These are phyloP conservation scores for Amanita exitialis DNA, from an alignment of 768 basidiomycete genomes.

Conservation along the genomic window DNA sequence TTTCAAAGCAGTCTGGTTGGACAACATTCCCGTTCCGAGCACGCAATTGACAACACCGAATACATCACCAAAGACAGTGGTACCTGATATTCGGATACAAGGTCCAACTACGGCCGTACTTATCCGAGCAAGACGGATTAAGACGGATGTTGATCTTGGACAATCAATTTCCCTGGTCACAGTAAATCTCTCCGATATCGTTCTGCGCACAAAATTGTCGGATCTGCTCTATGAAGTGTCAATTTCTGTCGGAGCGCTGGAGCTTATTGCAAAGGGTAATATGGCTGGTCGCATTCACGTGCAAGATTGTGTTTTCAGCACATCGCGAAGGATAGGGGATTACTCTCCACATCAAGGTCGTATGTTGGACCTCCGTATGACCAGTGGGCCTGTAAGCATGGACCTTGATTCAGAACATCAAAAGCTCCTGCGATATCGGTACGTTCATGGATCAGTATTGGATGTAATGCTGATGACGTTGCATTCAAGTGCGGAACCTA, in stretches of 20 bases:
- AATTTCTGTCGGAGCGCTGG: slow-evolving; percentile 51
- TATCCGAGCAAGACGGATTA: slow-evolving; percentile 62
- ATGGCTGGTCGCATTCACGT: slow-evolving; percentile 60
- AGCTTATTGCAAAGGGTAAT: slow-evolving; percentile 63
- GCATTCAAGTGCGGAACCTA: slow-evolving; percentile 57
- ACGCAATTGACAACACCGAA: slow-evolving; percentile 20
- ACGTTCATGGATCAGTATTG: slow-evolving; percentile 13
- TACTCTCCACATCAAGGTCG: slow-evolving; percentile 25
- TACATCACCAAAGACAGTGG: slow-evolving; percentile 11
- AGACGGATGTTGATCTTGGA: slow-evolving; percentile 73
- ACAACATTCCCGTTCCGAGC: slow-evolving; percentile 72
- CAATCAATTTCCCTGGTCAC: slow-evolving; percentile 71
- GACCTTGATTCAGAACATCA: slow-evolving; percentile 72
- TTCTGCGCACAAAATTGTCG: slow-evolving; percentile 59
- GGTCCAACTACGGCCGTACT: slow-evolving; percentile 54
- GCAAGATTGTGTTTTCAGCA: slow-evolving; percentile 68
- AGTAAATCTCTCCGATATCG: slow-evolving; percentile 52
- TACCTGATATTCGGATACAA: slow-evolving; percentile 17
- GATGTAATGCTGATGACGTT: not conserved
- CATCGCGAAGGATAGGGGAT: slow-evolving; percentile 47
- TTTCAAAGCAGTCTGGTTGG: slow-evolving; percentile 93
- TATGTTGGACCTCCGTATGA: slow-evolving; percentile 68
- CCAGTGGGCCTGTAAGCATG: slow-evolving; percentile 57
- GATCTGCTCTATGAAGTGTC: slow-evolving; percentile 54
- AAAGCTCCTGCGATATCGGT: slow-evolving; percentile 69